Conservation (phyloP, 228 moss, liverwort and hornwort genomes). For the Sphagnum magellanicum region DNA sequence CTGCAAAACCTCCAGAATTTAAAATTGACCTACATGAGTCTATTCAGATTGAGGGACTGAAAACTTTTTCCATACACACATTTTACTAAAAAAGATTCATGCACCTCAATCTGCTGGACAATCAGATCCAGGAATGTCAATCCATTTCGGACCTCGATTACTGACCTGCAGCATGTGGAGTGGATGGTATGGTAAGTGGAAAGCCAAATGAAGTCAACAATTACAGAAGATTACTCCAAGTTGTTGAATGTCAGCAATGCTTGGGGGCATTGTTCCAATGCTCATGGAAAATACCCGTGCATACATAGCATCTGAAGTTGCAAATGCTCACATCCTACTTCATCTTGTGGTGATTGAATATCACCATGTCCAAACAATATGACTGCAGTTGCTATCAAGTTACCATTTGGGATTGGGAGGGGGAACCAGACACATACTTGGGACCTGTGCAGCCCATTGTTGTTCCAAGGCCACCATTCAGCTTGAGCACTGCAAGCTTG, state of each 20-base stretch:
- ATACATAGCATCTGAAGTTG: too few species aligned
- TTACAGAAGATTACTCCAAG: too few species aligned
- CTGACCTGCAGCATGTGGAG: constrained; percentile 41
- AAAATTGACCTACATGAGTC: too few species aligned
- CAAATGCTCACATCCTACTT: too few species aligned
- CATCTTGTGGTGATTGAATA: too few species aligned
- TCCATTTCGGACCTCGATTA: constrained; percentile 93
- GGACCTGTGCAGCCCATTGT: constrained; percentile 99
- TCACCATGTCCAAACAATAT: not conserved
- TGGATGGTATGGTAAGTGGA: too few species aligned
- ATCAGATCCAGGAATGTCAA: constrained; percentile 93
- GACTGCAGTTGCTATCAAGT: not conserved
- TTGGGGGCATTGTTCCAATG: too few species aligned
- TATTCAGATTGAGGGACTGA: too few species aligned
- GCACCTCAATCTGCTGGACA: constrained; percentile 88
- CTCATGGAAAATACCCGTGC: too few species aligned
- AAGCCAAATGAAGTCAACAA: too few species aligned
- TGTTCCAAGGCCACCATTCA: constrained; percentile 97
- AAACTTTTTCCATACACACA: not conserved
- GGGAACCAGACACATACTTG: constrained; percentile 39
- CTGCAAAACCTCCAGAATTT: too few species aligned
- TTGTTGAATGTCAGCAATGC: too few species aligned
- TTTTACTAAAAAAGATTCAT: not conserved
- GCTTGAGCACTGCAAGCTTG: constrained; percentile 95
- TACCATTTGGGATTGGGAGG: not conserved